Conservation (phyloP, 1,284 basidiomycete species). For the Cerioporus squamosus region DNA sequence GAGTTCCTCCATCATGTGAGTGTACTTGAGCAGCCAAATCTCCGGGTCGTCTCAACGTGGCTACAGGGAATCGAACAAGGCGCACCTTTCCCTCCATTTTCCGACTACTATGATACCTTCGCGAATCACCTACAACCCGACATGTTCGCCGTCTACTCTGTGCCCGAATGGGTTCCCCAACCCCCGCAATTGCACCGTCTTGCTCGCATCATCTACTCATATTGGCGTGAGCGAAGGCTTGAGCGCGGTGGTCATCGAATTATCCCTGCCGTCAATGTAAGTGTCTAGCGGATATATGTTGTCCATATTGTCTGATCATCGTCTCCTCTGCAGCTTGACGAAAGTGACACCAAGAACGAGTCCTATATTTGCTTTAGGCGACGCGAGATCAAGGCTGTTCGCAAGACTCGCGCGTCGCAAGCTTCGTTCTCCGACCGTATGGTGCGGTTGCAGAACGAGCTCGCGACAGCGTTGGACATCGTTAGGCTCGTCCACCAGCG, state of each 20-base stretch:
- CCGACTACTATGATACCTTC: conserved; percentile 51
- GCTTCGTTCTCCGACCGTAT: conserved; percentile 89
- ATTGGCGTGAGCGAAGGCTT: conserved; percentile 37
- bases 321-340: conserved; percentile 69
- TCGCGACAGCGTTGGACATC: conserved; percentile 75
- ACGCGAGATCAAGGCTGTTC: conserved; percentile 91
- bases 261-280: conserved; percentile 37
- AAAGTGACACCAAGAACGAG: conserved; percentile 88
- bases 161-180: conserved; percentile 33
- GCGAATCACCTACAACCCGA: conserved; percentile 24
- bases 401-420: conserved; percentile 94
- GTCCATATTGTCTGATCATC: neutral
- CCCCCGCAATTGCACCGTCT: conserved; percentile 29
- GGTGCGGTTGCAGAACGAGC: conserved; percentile 78
- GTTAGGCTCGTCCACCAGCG: conserved; percentile 72
- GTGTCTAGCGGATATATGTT: conserved; percentile 6
- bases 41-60: neutral
- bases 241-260: conserved; percentile 37
- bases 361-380: conserved; percentile 99
- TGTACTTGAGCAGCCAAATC: neutral
- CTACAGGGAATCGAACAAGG: conserved; percentile 63
- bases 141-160: conserved; percentile 33
- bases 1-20: conserved; percentile 92
- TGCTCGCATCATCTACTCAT: conserved; percentile 33
- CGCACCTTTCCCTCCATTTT: conserved; percentile 76